Base-by-base conservation (phyloP, 352 stramenopile species). In the Thraustotheca clavata region DNA sequence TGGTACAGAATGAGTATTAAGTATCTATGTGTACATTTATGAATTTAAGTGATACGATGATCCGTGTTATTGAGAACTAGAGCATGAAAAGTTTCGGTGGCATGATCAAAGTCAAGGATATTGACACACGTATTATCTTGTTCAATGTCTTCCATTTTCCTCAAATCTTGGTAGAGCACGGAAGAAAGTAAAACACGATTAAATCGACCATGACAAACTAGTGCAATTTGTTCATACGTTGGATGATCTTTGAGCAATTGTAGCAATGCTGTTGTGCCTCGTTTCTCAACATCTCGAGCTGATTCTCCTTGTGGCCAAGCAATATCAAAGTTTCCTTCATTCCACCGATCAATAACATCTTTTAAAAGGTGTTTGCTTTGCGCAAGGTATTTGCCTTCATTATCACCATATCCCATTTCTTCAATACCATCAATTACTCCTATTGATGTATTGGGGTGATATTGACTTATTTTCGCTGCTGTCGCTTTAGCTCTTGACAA, bases 71-170 rank as follows among this genome's bases (percentile, higher is more conserved):
- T 91, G 67, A 91, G 72, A 43, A 73, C 71, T 69, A 88, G 80
- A 14, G 76, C 70, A 24, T 43, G 49, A 67, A 75, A 89, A 3
- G 61, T 67, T 24, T 74, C 68, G 22, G 76, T 82, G 1, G 32
- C 32, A 66, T 80, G 79, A 62, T 88, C 77, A 36, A 73, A 89
- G 67, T 91, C 82, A n/a, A 91, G 67, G 47, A 91, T 80, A 67
- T 91, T 91, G 31, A 91, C 77, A 67, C 82, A 91, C 57, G 82
- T 91, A 71, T 91, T 91, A 71, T 89, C 79, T 62, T 91, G 82
- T 29, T 72, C 48, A 38, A 91, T 73, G 8, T 80, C 76, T 29
- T 84, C 70, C 80, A 91, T 91, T 32, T 75, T 59, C 24, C 43
- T 24, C 72, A 91, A 67, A 26, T 86, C 76, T 18, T 26, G 31